Evolutionary conservation across 495 filamentous ascomycete genomes (phyloP).

Genomic region (Aspergillus avenaceus): DNA sequence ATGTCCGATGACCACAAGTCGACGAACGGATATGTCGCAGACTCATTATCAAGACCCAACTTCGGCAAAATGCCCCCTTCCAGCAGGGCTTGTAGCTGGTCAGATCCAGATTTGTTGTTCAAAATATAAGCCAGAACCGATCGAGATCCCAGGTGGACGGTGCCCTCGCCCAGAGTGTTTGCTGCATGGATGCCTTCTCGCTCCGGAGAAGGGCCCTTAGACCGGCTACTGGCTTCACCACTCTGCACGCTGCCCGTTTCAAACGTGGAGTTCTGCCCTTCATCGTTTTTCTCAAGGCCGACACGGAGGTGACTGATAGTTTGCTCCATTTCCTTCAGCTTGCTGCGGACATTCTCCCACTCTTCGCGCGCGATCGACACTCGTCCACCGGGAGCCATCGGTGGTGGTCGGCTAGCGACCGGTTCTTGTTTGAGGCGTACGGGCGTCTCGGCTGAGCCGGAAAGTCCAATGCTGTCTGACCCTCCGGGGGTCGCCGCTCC

Average conservation of each 20-base stretch:
- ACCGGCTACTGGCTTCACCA: slow-evolving; percentile 45
- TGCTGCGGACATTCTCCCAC: slow-evolving; percentile 43
- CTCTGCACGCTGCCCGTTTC: slow-evolving; percentile 56
- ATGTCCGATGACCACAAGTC: slow-evolving; percentile 62
- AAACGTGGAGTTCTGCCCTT: slow-evolving; percentile 20
- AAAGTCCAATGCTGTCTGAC: slow-evolving; percentile 16
- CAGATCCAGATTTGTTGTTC: slow-evolving; percentile 59
- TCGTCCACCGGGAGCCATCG: slow-evolving; percentile 19
- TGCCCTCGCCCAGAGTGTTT: slow-evolving; percentile 51
- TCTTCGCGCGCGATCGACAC: slow-evolving; percentile 43
- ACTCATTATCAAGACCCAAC: slow-evolving; percentile 76
- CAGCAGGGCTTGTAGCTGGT: slow-evolving; percentile 62
- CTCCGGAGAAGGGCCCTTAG: slow-evolving; percentile 39
- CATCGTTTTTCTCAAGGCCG: slow-evolving; percentile 36
- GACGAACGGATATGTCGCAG: slow-evolving; percentile 75
- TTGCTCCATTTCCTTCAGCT: slow-evolving; percentile 40
- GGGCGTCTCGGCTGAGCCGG: slow-evolving; percentile 19
- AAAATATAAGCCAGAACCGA: slow-evolving; percentile 58
- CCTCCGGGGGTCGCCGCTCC: slow-evolving; percentile 12
- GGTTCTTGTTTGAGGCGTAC: slow-evolving; percentile 27
- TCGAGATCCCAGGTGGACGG: slow-evolving; percentile 54
- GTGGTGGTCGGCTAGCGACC: slow-evolving; percentile 17
- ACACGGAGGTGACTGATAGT: slow-evolving; percentile 38
- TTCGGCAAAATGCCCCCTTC: slow-evolving; percentile 77
- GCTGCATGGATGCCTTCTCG: slow-evolving; percentile 51